These are phyloP conservation scores for Diutina siamensis DNA, from an alignment of 1,139 yeast genomes.

Conservation along the genomic window DNA sequence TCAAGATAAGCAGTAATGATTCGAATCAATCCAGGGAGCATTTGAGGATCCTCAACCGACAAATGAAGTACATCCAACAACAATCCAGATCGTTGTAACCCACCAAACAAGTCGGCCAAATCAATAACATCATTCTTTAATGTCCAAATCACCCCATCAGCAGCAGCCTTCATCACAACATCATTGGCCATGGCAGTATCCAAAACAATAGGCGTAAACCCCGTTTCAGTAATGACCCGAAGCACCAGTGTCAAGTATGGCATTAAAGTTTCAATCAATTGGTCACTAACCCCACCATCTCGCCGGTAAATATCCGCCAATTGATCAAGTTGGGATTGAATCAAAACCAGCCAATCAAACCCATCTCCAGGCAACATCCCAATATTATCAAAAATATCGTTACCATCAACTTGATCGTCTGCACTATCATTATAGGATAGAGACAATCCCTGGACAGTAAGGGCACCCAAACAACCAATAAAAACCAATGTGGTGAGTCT, in stretches of 20 bases:
- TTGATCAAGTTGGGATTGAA: not conserved
- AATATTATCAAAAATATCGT: too few species aligned
- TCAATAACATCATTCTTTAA: not conserved
- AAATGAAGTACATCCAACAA: not conserved
- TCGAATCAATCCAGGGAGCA: not conserved
- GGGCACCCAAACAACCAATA: too few species aligned
- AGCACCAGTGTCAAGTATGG: not conserved
- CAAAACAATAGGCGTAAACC: not conserved
- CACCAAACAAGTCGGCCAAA: not conserved
- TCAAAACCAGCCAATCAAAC: too few species aligned
- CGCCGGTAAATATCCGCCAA: not conserved
- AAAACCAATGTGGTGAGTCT: too few species aligned
- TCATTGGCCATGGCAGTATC: not conserved
- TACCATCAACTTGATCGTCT: too few species aligned
- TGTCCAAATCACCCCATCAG: slow-evolving; percentile 3
- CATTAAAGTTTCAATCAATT: not conserved
- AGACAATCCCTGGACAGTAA: too few species aligned
- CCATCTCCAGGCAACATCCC: too few species aligned
- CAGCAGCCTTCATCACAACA: not conserved
- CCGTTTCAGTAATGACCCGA: not conserved
- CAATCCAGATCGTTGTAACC: not conserved
- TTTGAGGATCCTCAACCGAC: not conserved
- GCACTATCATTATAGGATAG: too few species aligned
- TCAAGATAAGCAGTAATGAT: not conserved
- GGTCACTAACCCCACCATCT: not conserved